Evolutionary conservation across 2,329 filamentous ascomycete genomes (phyloP), one percentile per base, ranked within the genome.

Genomic region (Hymenoscyphus albidus): DNA sequence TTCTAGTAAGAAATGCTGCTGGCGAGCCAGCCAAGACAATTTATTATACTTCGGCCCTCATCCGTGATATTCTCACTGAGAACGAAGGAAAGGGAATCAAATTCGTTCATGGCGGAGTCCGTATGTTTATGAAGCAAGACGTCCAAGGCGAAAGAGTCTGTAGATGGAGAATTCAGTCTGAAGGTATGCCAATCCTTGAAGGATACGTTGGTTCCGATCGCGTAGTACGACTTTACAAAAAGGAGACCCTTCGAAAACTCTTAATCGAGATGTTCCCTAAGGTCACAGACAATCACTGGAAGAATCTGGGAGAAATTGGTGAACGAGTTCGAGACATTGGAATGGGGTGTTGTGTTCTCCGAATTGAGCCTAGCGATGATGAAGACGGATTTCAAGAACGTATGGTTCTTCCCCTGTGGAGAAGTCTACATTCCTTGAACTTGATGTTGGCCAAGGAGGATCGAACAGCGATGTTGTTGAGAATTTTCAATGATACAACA

Each of bases 71-170:
- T 62, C 83, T 99, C 3, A 85, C 83, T 3, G 85, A 89, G 74
- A 99, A 99, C 76, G 93, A 97, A 77, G 91, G 92, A 55, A 88
- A 90, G 35, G 93, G 93, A 57, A 89, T 98, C 78, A 96, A 95
- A 76, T 97, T 99, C 75, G 91, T 99, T 59, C 95, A 99, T 78
- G 94, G 90, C 60, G 95, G 95, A 69, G 93, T 99, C 40, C 96
- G 96, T 80, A 98, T 98, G 92, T 99, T 96, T 76, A 95, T 98
- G 82, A 97, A 96, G 81, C 94, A 98, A 77, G 93, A 97, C 74
- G 90, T 92, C 0, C 93, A 96, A 65, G 90, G 88, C 5, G 88
- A 89, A 42, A 89, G 93, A 62, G 90, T 95, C 40, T 97, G 93
- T 80, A 86, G 89, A 65, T 99, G 95, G 95, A 88, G 95, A 58